Evolutionary conservation across 225 moss, liverwort and hornwort genomes (phyloP), one percentile per base, ranked within the genome.

Genomic region (Neckera pumila): DNA sequence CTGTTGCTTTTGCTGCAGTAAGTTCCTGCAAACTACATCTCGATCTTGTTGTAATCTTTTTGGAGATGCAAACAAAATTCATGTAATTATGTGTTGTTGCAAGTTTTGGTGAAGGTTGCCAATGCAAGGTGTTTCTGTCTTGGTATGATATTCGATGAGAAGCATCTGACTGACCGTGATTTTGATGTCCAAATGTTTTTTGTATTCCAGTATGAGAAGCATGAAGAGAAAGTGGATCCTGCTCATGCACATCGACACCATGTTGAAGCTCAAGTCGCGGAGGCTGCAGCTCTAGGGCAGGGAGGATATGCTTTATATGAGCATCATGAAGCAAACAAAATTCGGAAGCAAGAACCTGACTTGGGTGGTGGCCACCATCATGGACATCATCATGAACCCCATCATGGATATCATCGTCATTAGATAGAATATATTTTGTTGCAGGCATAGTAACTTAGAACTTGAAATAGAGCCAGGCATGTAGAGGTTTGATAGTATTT

Each of bases 191-290:
- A 20, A 31, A 18, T 69, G 19, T 28, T 47, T 70, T n/a, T 4
- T 6, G 49, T 45, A 21, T 21, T 80, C 18, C 87, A 87, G 87
- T 87, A 6, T 28, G 80, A 87, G 70, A 87, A 70, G 69, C 87
- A 87, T 19, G 69, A 87, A 59, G 87, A 87, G 70, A 87, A 80
- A 59, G 87, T 80, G 70, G 87, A 87, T 80, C 87, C 87, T 47
- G 87, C 70, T 27, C 87, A 70, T 14, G 87, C 87, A 19, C 87
- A 59, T n/a, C 57, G 80, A 31, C 87, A 87, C 47, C 87, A 80
- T n/a, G 20, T 87, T 33, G 87, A 80, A 80, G 79, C 58, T 36
- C 80, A 87, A 87, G 42, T 47, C 58, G 87, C 87, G 1, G 87
- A 87, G 70, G 87, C 87, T 45, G 87, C 87, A 70, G 80, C 80